These are phyloP conservation scores for Effrenium voratum DNA, from an alignment of 73 alveolate species.

Conservation along the genomic window DNA sequence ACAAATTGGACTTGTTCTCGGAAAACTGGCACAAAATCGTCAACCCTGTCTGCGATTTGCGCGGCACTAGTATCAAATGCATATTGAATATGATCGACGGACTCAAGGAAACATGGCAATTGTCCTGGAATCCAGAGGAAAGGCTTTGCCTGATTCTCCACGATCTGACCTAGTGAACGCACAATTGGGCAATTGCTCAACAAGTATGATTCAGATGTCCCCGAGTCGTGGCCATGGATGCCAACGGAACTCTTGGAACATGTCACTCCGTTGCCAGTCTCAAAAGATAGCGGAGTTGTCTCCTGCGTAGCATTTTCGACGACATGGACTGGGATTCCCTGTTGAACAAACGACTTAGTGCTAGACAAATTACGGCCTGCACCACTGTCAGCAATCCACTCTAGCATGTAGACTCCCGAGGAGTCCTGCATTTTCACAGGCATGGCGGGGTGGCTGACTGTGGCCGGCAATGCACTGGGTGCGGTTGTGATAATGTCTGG, in stretches of 20 bases:
- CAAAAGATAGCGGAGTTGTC: not conserved
- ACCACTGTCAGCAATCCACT: slow-evolving; percentile 67
- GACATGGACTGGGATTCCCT: not conserved
- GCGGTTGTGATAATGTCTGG: not conserved
- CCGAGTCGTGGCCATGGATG: not conserved
- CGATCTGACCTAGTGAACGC: slow-evolving; percentile 1
- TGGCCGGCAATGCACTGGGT: not conserved
- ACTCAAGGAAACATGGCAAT: not conserved
- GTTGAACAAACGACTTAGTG: not conserved
- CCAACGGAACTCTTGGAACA: not conserved
- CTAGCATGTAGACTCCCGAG: not conserved
- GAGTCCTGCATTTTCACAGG: not conserved
- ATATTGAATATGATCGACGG: not conserved
- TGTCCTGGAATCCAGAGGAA: slow-evolving; percentile 2
- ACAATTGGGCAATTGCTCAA: slow-evolving; percentile 34
- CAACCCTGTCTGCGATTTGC: slow-evolving; percentile 36
- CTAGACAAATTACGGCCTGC: slow-evolving; percentile 54
- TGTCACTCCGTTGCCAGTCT: not conserved
- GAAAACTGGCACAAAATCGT: slow-evolving; percentile 19
- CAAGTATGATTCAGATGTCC: not conserved
- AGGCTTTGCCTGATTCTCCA: slow-evolving; percentile 21
- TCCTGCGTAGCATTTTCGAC: not conserved
- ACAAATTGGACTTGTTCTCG: too few species aligned
- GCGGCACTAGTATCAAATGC: not conserved
- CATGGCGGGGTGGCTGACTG: not conserved